phyloP scores from a whole-genome alignment of 2,329 filamentous ascomycete genomes.

The Colletotrichum orchidophilum region DNA sequence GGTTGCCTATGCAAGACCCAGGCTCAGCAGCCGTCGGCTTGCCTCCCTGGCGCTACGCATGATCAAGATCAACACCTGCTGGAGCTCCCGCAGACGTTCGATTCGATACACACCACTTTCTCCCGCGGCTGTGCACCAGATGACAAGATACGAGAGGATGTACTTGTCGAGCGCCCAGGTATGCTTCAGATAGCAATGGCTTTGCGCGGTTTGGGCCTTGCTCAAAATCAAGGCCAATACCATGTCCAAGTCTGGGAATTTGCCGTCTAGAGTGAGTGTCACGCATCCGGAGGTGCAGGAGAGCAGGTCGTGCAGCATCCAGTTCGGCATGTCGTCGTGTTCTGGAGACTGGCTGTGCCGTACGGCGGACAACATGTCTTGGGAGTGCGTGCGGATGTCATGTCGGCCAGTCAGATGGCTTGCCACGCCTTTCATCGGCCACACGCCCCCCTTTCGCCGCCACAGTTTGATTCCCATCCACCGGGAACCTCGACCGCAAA shows the following conservation, averaged over 20 bases:
- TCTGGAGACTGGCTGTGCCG: neutral
- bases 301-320: slow-evolving; percentile 30
- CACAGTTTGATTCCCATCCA: slow-evolving; percentile 17
- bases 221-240: slow-evolving; percentile 13
- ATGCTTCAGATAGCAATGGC: neutral
- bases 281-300: slow-evolving; percentile 30
- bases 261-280: slow-evolving; percentile 18
- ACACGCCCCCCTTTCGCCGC: slow-evolving; percentile 27
- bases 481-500: slow-evolving; percentile 27
- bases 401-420: slow-evolving; percentile 19
- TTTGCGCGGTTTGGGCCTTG: neutral
- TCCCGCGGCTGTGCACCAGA: neutral
- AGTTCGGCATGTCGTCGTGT: slow-evolving; percentile 31
- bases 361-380: slow-evolving; percentile 23
- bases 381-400: slow-evolving; percentile 22
- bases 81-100: slow-evolving; percentile 6
- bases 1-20: slow-evolving; percentile 25
- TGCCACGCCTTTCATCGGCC: slow-evolving; percentile 18
- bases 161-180: neutral
- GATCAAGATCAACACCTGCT: slow-evolving; percentile 11
- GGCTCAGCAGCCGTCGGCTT: slow-evolving; percentile 15
- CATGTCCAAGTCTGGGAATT: slow-evolving; percentile 13
- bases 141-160: neutral
- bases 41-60: slow-evolving; percentile 12
- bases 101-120: neutral